These are phyloP conservation scores for Globisporangium okanoganense DNA, from an alignment of 352 stramenopile genomes.

Conservation along the genomic window DNA sequence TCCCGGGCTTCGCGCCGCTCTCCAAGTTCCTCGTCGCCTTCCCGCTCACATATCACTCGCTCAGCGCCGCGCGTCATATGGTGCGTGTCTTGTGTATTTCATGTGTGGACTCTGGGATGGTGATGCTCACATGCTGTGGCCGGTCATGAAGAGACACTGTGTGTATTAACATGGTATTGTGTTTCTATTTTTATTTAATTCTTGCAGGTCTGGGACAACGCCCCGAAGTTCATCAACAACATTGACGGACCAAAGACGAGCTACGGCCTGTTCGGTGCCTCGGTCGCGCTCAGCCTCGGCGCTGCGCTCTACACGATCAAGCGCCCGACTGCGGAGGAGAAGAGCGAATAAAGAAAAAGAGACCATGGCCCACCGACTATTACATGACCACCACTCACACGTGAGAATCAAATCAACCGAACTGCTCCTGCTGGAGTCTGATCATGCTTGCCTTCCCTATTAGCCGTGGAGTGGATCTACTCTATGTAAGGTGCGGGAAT, in stretches of 20 bases:
- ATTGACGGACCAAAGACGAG: constrained; percentile 37
- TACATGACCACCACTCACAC: neutral
- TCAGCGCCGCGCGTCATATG: constrained; percentile 87
- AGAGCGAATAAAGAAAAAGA: constrained; percentile 17
- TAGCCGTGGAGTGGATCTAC: too few species aligned
- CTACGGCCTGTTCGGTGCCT: constrained; percentile 47
- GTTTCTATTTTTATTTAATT: neutral
- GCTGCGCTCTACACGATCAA: constrained; percentile 55
- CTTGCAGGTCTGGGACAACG: constrained; percentile 83
- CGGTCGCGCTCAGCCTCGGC: constrained; percentile 41
- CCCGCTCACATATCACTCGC: constrained; percentile 92
- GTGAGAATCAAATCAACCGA: too few species aligned
- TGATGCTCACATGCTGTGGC: neutral
- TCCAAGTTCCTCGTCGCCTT: constrained; percentile 95
- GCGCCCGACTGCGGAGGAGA: constrained; percentile 14
- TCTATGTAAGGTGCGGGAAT: too few species aligned
- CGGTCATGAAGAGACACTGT: neutral
- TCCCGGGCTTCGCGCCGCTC: constrained; percentile 60
- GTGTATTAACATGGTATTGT: neutral
- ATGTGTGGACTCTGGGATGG: neutral
- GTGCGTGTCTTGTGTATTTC: constrained; percentile 22
- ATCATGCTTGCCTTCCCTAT: too few species aligned
- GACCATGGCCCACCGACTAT: too few species aligned
- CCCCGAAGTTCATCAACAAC: constrained; percentile 86
- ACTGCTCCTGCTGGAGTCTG: too few species aligned